A percentile compares a stretch with the other conserved stretches of the same genome.
These are phyloP conservation scores for Volutella citrinella DNA, from an alignment of 2,329 filamentous ascomycete genomes.

Conservation along the genomic window DNA sequence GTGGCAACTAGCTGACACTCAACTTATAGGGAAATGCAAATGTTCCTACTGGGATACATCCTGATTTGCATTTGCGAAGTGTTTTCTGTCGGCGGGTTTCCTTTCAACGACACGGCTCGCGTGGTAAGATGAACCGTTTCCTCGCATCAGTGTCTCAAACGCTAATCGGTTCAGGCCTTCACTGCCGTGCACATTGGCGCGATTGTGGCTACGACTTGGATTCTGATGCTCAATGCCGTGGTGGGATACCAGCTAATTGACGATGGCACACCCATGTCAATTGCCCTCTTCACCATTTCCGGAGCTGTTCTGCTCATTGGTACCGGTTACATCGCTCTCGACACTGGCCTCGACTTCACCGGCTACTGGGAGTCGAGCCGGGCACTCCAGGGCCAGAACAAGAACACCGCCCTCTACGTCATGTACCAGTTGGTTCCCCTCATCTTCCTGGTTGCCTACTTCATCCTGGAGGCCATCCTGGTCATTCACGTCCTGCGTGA, in stretches of 20 bases:
- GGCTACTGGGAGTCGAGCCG: constrained; percentile 67
- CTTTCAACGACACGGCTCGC: constrained; percentile 66
- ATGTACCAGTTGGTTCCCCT: constrained; percentile 89
- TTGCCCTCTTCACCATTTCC: constrained; percentile 72
- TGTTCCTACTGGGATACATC: constrained; percentile 85
- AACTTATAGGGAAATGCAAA: constrained; percentile 79
- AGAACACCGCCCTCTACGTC: constrained; percentile 85
- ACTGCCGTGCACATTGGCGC: constrained; percentile 86
- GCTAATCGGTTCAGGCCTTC: constrained; percentile 61
- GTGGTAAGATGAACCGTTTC: constrained; percentile 62
- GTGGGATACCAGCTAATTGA: constrained; percentile 93
- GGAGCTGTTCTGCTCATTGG: constrained; percentile 75
- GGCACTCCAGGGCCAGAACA: constrained; percentile 60
- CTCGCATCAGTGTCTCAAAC: not conserved
- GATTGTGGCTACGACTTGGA: constrained; percentile 85
- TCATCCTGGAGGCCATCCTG: constrained; percentile 76
- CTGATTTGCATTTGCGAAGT: constrained; percentile 93
- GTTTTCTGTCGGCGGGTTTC: constrained; percentile 89
- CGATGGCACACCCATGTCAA: constrained; percentile 82
- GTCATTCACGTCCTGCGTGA: constrained; percentile 87
- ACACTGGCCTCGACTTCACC: constrained; percentile 87
- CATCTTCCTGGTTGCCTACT: constrained; percentile 85
- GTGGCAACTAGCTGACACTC: constrained; percentile 4
- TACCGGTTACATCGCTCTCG: constrained; percentile 91
- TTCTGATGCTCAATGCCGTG: constrained; percentile 85